These are phyloP conservation scores for Rhizopogon rudus DNA, from an alignment of 768 basidiomycete genomes.

Conservation along the genomic window DNA sequence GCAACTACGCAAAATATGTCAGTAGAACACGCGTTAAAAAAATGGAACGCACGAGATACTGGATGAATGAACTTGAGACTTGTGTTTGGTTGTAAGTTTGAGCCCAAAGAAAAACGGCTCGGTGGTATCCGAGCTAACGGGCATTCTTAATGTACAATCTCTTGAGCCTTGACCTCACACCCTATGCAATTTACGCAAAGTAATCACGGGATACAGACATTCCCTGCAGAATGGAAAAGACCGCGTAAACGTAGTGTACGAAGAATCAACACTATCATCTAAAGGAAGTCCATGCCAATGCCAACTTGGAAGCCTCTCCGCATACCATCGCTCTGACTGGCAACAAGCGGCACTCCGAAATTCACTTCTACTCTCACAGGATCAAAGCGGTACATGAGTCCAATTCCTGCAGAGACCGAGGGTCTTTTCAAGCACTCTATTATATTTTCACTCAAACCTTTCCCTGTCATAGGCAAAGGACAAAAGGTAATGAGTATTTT, in stretches of 20 bases:
- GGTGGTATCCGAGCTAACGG: no score
- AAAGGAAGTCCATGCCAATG: conserved; percentile 77
- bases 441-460: conserved; percentile 36
- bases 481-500: conserved; percentile 9
- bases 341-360: conserved; percentile 77
- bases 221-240: no score
- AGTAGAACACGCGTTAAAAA: background rate
- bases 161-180: no score
- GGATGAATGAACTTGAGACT: background rate
- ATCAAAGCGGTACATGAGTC: conserved; percentile 79
- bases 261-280: background rate
- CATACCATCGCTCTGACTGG: conserved; percentile 58
- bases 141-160: no score
- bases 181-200: no score
- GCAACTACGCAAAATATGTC: background rate
- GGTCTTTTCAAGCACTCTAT: conserved; percentile 43
- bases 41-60: background rate
- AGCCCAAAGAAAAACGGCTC: no score
- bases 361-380: conserved; percentile 86
- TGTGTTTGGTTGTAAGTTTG: no score
- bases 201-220: no score
- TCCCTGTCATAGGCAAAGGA: conserved; percentile 20
- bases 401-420: conserved; percentile 76
- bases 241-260: no score
- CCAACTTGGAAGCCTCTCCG: conserved; percentile 77